Evolutionary conservation across 495 filamentous ascomycete genomes (phyloP).

Genomic region (Diplogelasinospora grovesii): DNA sequence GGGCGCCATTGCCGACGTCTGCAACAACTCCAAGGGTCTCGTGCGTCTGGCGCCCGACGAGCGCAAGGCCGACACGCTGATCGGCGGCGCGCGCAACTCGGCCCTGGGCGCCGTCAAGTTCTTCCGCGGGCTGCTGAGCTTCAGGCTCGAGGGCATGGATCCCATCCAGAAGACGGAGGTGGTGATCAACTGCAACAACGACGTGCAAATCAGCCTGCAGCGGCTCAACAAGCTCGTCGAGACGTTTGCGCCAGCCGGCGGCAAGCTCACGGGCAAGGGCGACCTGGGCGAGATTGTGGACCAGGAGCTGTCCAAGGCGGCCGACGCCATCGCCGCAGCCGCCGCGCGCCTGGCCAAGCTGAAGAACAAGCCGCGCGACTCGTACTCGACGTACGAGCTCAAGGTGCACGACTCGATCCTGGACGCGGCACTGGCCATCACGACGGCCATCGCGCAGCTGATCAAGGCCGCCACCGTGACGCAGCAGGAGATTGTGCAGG

Average conservation of each 20-base stretch:
- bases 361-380: conserved; percentile 86
- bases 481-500: conserved; percentile 95
- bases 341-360: conserved; percentile 82
- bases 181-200: conserved; percentile 92
- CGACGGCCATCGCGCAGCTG: conserved; percentile 89
- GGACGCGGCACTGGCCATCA: conserved; percentile 89
- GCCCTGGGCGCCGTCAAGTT: conserved; percentile 88
- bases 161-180: conserved; percentile 85
- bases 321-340: conserved; percentile 89
- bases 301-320: conserved; percentile 84
- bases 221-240: conserved; percentile 87
- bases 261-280: conserved; percentile 70
- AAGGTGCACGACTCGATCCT: conserved; percentile 91
- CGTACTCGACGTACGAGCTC: conserved; percentile 94
- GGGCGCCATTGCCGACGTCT: conserved; percentile 85
- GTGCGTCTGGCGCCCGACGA: conserved; percentile 92
- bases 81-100: conserved; percentile 73
- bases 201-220: conserved; percentile 87
- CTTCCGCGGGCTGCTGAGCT: conserved; percentile 90
- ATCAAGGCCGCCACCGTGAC: conserved; percentile 94
- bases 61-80: conserved; percentile 79
- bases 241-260: conserved; percentile 76
- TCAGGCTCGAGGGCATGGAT: conserved; percentile 84
- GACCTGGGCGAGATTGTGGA: conserved; percentile 94
- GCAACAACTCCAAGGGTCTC: conserved; percentile 93